Percentiles rank a stretch among this genome's conserved stretches.
Conservation (phyloP, 2,329 filamentous ascomycete genomes). For the Penicillium sp. region DNA sequence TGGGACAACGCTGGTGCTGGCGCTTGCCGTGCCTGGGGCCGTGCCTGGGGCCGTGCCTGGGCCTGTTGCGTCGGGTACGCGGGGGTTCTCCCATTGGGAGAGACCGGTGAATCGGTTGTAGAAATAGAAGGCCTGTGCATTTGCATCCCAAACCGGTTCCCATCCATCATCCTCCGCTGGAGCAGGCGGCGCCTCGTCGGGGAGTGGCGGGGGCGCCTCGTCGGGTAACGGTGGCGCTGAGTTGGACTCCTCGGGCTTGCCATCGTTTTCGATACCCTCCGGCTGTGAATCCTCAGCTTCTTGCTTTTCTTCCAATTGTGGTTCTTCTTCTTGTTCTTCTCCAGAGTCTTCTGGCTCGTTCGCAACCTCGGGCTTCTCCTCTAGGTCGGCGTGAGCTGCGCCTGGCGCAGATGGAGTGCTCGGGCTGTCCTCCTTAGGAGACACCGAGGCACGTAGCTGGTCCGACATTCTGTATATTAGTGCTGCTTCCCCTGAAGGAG, state of each 20-base stretch:
- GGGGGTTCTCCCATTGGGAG: slow-evolving; percentile 85
- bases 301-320: slow-evolving; percentile 51
- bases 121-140: slow-evolving; percentile 74
- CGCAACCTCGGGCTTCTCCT: slow-evolving; percentile 29
- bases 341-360: slow-evolving; percentile 19
- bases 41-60: slow-evolving; percentile 19
- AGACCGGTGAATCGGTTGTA: slow-evolving; percentile 76
- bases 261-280: slow-evolving; percentile 13
- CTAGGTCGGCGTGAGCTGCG: slow-evolving; percentile 79
- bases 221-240: slow-evolving; percentile 45
- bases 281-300: slow-evolving; percentile 7
- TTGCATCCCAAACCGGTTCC: slow-evolving; percentile 76
- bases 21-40: slow-evolving; percentile 26
- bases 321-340: slow-evolving; percentile 3
- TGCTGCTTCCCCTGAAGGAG: not conserved
- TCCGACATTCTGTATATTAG: slow-evolving; percentile 18
- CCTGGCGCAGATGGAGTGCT: slow-evolving; percentile 87
- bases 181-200: slow-evolving; percentile 54
- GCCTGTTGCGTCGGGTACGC: slow-evolving; percentile 59
- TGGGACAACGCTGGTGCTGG: slow-evolving; percentile 33
- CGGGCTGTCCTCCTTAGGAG: slow-evolving; percentile 70
- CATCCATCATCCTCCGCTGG: slow-evolving; percentile 67
- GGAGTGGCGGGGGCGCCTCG: slow-evolving; percentile 52
- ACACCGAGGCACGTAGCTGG: slow-evolving; percentile 2
- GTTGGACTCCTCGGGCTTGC: slow-evolving; percentile 22